Conservation (phyloP, 495 filamentous ascomycete species). For the Rhizodiscina lignyota region DNA sequence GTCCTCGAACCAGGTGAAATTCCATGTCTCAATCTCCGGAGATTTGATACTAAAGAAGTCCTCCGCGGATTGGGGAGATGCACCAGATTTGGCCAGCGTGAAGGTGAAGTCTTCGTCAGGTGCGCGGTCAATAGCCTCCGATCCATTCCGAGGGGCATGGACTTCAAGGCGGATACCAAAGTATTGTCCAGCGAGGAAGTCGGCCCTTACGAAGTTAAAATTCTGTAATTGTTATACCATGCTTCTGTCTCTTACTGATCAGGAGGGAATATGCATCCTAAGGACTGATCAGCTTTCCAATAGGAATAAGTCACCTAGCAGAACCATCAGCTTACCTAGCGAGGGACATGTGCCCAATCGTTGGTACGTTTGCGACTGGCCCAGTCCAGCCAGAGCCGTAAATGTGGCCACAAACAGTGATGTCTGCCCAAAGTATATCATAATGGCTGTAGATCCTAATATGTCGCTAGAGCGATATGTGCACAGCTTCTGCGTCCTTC, state of each 20-base stretch:
- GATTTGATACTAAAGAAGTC: slow-evolving; percentile 43
- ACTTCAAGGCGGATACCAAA: slow-evolving; percentile 66
- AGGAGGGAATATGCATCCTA: slow-evolving; percentile 52
- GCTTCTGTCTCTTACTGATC: slow-evolving; percentile 36
- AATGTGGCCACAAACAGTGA: too few species aligned
- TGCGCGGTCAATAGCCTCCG: slow-evolving; percentile 40
- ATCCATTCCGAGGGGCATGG: slow-evolving; percentile 60
- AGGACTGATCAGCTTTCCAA: slow-evolving; percentile 1
- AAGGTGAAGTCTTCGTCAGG: slow-evolving; percentile 54
- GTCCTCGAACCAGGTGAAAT: slow-evolving; percentile 58
- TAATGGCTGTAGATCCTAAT: too few species aligned
- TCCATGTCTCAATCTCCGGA: slow-evolving; percentile 50
- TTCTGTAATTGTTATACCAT: neutral
- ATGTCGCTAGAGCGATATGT: too few species aligned
- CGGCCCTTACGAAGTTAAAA: slow-evolving; percentile 25
- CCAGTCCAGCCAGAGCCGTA: neutral
- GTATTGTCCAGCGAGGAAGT: slow-evolving; percentile 57
- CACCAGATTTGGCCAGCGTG: slow-evolving; percentile 44
- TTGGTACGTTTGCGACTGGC: slow-evolving; percentile 43
- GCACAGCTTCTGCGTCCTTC: too few species aligned
- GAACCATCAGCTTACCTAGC: slow-evolving; percentile 23
- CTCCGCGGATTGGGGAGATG: slow-evolving; percentile 27
- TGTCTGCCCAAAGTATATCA: too few species aligned
- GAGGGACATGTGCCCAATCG: slow-evolving; percentile 51
- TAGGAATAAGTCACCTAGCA: neutral